Percentiles rank a stretch among this genome's conserved stretches.
These are phyloP conservation scores for Apiotrichum veenhuisii DNA, from an alignment of 1,284 basidiomycete genomes.

Conservation along the genomic window DNA sequence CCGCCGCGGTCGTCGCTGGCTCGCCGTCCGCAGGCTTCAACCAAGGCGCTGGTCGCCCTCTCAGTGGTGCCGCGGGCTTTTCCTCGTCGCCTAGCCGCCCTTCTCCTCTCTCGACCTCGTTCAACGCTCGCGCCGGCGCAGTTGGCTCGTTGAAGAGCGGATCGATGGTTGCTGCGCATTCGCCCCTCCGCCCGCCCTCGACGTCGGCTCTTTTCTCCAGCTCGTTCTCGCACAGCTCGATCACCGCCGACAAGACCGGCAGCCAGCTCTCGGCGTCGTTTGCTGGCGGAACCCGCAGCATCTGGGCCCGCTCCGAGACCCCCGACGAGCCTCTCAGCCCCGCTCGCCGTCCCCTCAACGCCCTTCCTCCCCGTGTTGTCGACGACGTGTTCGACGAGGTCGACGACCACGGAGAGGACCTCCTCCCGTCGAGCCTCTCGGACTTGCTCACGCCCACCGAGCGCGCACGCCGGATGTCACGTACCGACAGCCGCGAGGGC, in stretches of 20 bases:
- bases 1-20: constrained; percentile 32
- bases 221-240: constrained; percentile 39
- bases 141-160: constrained; percentile 30
- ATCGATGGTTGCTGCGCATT: constrained; percentile 26
- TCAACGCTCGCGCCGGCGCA: constrained; percentile 20
- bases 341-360: background rate
- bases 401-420: constrained; percentile 73
- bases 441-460: constrained; percentile 84
- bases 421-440: constrained; percentile 78
- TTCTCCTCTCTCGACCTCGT: constrained; percentile 41
- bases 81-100: constrained; percentile 40
- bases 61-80: constrained; percentile 28
- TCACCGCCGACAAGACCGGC: constrained; percentile 18
- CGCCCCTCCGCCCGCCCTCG: constrained; percentile 37
- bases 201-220: constrained; percentile 30
- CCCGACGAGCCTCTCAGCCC: constrained; percentile 42
- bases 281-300: constrained; percentile 36
- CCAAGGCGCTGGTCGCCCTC: constrained; percentile 16
- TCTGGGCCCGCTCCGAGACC: constrained; percentile 42
- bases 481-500: constrained; percentile 48
- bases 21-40: constrained; percentile 43
- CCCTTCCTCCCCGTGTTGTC: constrained; percentile 10
- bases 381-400: constrained; percentile 33
- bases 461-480: constrained; percentile 68
- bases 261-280: constrained; percentile 41